phyloP scores from a whole-genome alignment of 371 early-diverging fungal genomes.

The Mucor lusitanicus region DNA sequence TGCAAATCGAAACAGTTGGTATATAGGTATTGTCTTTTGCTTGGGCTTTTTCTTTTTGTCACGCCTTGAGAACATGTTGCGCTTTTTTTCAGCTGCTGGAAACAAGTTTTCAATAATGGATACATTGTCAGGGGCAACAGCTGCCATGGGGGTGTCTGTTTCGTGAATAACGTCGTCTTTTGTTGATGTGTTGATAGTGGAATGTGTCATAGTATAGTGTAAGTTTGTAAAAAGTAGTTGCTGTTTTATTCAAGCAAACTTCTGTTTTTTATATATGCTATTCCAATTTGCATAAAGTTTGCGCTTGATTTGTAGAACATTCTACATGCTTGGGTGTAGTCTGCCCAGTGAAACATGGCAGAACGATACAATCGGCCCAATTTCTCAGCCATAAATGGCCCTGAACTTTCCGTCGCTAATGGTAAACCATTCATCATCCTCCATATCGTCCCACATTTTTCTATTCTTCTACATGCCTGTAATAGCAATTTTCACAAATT shows the following conservation, averaged over 20 bases:
- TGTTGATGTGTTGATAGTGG: not conserved
- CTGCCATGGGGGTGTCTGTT: not conserved
- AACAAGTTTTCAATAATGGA: not conserved
- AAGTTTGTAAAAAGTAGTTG: not conserved
- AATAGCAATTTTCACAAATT: not conserved
- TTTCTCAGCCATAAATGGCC: not conserved
- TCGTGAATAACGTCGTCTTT: not conserved
- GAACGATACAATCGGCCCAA: not conserved
- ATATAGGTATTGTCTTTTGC: slow-evolving; percentile 25
- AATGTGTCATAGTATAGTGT: not conserved
- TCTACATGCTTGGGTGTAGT: not conserved
- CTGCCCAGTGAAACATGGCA: not conserved
- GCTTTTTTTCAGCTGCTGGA: not conserved
- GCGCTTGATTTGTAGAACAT: not conserved
- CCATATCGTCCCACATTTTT: not conserved
- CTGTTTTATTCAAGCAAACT: not conserved
- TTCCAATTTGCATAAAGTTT: not conserved
- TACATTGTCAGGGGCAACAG: not conserved
- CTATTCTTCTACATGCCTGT: not conserved
- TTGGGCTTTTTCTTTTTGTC: slow-evolving; percentile 17
- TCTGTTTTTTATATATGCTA: not conserved
- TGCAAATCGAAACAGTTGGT: slow-evolving; percentile 39
- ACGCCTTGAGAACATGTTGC: not conserved
- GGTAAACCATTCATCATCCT: not conserved
- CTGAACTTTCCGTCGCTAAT: not conserved